phyloP scores from a whole-genome alignment of 2,329 filamentous ascomycete genomes.

The Fusarium virguliforme region DNA sequence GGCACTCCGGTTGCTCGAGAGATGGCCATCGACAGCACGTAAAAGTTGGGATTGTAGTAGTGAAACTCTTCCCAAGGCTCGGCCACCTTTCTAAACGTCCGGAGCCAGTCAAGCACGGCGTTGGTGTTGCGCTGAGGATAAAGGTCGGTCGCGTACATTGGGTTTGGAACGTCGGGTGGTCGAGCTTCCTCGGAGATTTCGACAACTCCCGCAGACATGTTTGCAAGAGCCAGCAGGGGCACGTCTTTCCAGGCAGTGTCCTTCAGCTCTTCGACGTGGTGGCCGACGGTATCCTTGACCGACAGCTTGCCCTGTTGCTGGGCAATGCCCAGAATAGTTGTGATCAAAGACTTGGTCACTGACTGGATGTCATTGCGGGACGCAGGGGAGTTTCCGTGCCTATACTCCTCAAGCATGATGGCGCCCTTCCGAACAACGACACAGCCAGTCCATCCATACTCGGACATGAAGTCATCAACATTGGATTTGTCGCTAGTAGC shows the following conservation, averaged over 20 bases:
- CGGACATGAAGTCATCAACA: conserved; percentile 29
- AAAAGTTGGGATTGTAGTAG: conserved; percentile 44
- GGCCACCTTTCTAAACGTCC: conserved; percentile 35
- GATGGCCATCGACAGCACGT: conserved; percentile 34
- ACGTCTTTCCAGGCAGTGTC: conserved; percentile 38
- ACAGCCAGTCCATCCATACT: conserved; percentile 37
- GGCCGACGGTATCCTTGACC: conserved; percentile 31
- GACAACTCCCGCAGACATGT: conserved; percentile 40
- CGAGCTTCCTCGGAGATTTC: conserved; percentile 36
- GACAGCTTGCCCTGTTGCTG: conserved; percentile 36
- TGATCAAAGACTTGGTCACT: conserved; percentile 36
- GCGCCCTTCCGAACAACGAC: conserved; percentile 26
- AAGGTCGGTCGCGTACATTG: conserved; percentile 42
- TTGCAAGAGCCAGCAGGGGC: conserved; percentile 32
- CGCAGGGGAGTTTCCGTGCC: conserved; percentile 35
- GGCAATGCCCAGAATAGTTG: conserved; percentile 33
- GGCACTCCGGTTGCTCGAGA: conserved; percentile 31
- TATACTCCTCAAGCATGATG: conserved; percentile 35
- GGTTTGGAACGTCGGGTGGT: conserved; percentile 31
- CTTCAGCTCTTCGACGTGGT: conserved; percentile 32
- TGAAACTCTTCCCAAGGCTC: conserved; percentile 45
- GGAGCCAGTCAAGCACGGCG: conserved; percentile 35
- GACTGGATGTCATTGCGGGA: conserved; percentile 40
- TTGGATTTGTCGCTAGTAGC: neutral
- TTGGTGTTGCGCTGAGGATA: conserved; percentile 33